Conservation (phyloP, 1,284 basidiomycete genomes). For the Moniliophthora roreri region DNA sequence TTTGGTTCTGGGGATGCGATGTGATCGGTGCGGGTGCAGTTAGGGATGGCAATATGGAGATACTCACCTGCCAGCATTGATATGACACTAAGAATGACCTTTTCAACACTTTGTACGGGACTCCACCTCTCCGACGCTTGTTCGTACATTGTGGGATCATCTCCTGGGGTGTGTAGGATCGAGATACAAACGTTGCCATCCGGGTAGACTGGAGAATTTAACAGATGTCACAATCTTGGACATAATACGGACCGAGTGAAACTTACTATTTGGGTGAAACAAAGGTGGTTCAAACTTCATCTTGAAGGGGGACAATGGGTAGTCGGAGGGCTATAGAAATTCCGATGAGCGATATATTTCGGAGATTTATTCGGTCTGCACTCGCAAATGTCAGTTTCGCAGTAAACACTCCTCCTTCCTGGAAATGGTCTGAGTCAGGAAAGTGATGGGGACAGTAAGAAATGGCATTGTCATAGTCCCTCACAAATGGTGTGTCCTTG, state of each 20-base stretch:
- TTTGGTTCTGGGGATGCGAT: constrained; percentile 78
- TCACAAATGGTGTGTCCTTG: constrained; percentile 94
- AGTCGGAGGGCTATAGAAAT: constrained; percentile 74
- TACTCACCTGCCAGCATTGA: constrained; percentile 93
- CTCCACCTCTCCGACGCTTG: constrained; percentile 97
- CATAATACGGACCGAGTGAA: constrained; percentile 6
- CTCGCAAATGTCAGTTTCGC: constrained; percentile 91
- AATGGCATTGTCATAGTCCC: constrained; percentile 22
- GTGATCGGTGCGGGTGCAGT: constrained; percentile 10
- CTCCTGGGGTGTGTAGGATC: constrained; percentile 96
- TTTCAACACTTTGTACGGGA: constrained; percentile 96
- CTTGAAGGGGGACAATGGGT: constrained; percentile 95
- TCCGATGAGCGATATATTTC: constrained; percentile 4
- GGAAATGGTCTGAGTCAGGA: constrained; percentile 10
- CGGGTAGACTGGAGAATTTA: constrained; percentile 72
- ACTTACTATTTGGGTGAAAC: constrained; percentile 95
- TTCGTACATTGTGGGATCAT: constrained; percentile 91
- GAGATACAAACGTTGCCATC: constrained; percentile 98
- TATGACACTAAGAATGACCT: constrained; percentile 93
- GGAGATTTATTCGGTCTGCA: constrained; percentile 19
- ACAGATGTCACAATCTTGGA: not conserved
- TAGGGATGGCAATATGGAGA: constrained; percentile 4
- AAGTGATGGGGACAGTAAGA: not conserved
- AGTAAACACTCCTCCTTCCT: constrained; percentile 97
- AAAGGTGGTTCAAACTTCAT: constrained; percentile 98